A percentile compares a stretch with the other conserved stretches of the same genome.
Conservation (phyloP, 176 grass and related monocot species). For the Carex kokanica region DNA sequence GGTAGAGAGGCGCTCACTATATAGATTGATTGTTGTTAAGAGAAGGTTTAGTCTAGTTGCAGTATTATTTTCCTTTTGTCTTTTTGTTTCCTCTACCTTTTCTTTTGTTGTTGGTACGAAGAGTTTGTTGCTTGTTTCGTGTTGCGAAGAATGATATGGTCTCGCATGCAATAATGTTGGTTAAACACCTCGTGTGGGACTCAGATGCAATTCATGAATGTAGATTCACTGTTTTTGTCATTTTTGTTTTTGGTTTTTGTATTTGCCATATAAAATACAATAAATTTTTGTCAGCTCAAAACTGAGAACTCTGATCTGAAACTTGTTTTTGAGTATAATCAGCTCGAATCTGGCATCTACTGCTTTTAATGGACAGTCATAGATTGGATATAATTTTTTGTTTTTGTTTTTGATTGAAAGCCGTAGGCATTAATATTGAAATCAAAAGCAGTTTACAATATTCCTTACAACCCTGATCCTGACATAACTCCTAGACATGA, state of each 20-base stretch:
- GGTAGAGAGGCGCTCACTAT: slow-evolving; percentile 9
- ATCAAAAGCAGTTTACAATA: too few relatives aligned
- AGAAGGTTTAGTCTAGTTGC: slow-evolving; percentile 11
- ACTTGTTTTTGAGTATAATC: too few relatives aligned
- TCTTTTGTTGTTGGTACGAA: slow-evolving; percentile 1
- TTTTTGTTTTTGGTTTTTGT: neutral
- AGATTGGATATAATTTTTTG: neutral
- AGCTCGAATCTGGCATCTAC: neutral
- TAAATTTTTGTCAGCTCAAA: neutral
- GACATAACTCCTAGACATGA: too few relatives aligned
- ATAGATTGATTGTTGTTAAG: slow-evolving; percentile 12
- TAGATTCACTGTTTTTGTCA: neutral
- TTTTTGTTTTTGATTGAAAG: too few relatives aligned
- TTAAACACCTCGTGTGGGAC: neutral
- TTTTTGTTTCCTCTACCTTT: neutral
- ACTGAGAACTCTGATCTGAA: too few relatives aligned
- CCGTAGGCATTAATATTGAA: too few relatives aligned
- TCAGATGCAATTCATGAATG: neutral
- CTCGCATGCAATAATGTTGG: slow-evolving; percentile 17
- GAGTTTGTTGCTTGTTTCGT: neutral
- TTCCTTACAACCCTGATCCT: too few relatives aligned
- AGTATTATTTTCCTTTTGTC: neutral
- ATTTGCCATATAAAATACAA: neutral
- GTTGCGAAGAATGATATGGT: slow-evolving; percentile 1
- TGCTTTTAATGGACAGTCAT: neutral